Evolutionary conservation across 805 yeast species (phyloP).

Genomic region (Zygotorulaspora sp.): DNA sequence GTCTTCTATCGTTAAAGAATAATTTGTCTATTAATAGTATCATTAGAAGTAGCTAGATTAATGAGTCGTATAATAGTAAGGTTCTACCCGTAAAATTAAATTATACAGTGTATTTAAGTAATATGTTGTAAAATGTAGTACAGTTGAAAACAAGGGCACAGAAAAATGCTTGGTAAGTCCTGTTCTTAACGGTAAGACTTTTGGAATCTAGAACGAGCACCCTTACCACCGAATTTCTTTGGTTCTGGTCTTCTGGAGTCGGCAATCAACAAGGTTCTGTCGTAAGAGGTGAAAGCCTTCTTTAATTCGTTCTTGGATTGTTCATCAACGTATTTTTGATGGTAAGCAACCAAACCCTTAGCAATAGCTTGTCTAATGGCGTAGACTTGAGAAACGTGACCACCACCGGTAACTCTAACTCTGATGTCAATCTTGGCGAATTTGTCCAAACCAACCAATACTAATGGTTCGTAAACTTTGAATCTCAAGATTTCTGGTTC

Average conservation of each 20-base stretch:
- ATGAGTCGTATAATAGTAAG: conserved; percentile 13
- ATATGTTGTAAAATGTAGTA: conserved; percentile 17
- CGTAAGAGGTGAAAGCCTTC: conserved; percentile 96
- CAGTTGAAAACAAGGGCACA: conserved; percentile 15
- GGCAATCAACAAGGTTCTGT: conserved; percentile 99
- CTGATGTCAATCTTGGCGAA: conserved; percentile 98
- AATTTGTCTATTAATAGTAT: too few relatives aligned
- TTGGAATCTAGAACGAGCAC: conserved; percentile 99
- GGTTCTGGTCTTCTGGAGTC: conserved; percentile 99
- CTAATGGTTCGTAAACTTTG: conserved; percentile 99
- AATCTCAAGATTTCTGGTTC: conserved; percentile 98
- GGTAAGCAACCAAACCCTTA: conserved; percentile 99
- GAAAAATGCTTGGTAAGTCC: conserved; percentile 46
- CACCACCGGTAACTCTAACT: conserved; percentile 99
- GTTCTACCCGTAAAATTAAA: conserved; percentile 33
- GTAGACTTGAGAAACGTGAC: conserved; percentile 99
- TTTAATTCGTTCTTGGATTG: conserved; percentile 99
- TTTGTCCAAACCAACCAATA: conserved; percentile 97
- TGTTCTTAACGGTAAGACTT: conserved; percentile 97
- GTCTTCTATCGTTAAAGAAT: too few relatives aligned
- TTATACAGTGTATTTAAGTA: conserved; percentile 32
- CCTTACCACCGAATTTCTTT: conserved; percentile 99
- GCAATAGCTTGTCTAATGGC: conserved; percentile 99
- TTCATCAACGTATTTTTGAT: conserved; percentile 99
- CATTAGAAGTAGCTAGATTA: too few relatives aligned